Evolutionary conservation across 352 stramenopile genomes (phyloP).

Genomic region (Poterioochromonas sp.): DNA sequence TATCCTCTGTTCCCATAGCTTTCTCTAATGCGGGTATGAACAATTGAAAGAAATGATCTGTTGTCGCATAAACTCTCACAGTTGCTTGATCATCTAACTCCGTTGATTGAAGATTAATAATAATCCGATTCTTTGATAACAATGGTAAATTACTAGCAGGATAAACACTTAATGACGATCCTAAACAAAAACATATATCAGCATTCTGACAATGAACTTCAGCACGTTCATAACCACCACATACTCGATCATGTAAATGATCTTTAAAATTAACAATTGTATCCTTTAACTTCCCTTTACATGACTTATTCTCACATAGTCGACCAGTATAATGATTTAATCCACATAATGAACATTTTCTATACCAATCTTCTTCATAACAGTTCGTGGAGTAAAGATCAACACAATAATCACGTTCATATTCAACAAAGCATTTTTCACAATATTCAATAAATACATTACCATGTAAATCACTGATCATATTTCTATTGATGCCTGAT

Average conservation of each 20-base stretch:
- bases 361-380: not conserved
- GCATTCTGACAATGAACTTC: not conserved
- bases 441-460: slow-evolving; percentile 24
- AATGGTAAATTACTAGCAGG: slow-evolving; percentile 1
- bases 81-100: slow-evolving; percentile 7
- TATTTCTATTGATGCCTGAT: not conserved
- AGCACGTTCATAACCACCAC: not conserved
- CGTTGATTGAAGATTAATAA: not conserved
- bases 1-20: not conserved
- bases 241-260: not conserved
- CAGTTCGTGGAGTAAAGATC: not conserved
- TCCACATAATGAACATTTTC: not conserved
- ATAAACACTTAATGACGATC: not conserved
- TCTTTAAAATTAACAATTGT: slow-evolving; percentile 21
- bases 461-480: not conserved
- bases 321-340: slow-evolving; percentile 1
- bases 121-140: not conserved
- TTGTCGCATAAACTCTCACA: not conserved
- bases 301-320: not conserved
- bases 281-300: slow-evolving; percentile 15
- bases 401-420: not conserved
- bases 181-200: not conserved
- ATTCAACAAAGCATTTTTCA: not conserved
- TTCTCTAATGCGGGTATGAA: not conserved
- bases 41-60: not conserved